phyloP scores from a whole-genome alignment of 108 stramenopile genomes.

The Stephanodiscus minutulus region DNA sequence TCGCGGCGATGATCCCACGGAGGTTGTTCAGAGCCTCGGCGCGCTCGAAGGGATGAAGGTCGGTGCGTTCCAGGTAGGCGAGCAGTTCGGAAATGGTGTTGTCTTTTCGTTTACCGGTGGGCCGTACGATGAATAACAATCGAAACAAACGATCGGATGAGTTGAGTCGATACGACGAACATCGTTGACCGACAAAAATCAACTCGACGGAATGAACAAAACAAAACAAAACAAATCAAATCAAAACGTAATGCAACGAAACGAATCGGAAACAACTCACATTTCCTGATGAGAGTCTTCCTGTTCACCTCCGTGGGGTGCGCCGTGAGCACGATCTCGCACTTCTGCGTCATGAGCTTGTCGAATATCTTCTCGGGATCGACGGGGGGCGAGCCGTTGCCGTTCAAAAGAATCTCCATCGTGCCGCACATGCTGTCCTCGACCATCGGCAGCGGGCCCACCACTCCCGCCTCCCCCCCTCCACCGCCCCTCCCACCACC shows the following conservation, averaged over 20 bases:
- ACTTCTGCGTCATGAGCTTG: slow-evolving; percentile 85
- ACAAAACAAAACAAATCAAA: too few relatives aligned
- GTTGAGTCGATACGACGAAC: too few relatives aligned
- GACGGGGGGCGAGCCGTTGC: slow-evolving; percentile 24
- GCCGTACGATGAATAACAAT: slow-evolving; percentile 27
- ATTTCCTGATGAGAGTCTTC: slow-evolving; percentile 66
- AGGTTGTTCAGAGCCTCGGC: slow-evolving; percentile 64
- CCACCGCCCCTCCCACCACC: too few relatives aligned
- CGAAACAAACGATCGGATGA: background rate
- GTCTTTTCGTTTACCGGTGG: slow-evolving; percentile 54
- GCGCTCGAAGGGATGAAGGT: slow-evolving; percentile 76
- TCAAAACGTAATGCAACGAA: background rate
- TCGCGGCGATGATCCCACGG: slow-evolving; percentile 67
- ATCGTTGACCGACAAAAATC: too few relatives aligned
- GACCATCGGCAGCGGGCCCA: slow-evolving; percentile 71
- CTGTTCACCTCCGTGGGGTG: slow-evolving; percentile 95
- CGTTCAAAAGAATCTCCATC: slow-evolving; percentile 62
- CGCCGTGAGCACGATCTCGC: slow-evolving; percentile 96
- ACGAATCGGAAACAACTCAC: slow-evolving; percentile 35
- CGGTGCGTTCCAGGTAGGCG: slow-evolving; percentile 66
- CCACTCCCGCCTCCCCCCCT: too few relatives aligned
- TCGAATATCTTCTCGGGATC: slow-evolving; percentile 72
- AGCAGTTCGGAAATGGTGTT: slow-evolving; percentile 65
- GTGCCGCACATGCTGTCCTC: slow-evolving; percentile 83
- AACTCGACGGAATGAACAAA: background rate